Evolutionary conservation across 1,284 basidiomycete species (phyloP), one percentile per base, ranked within the genome.

Genomic region (Puccinia hordei): DNA sequence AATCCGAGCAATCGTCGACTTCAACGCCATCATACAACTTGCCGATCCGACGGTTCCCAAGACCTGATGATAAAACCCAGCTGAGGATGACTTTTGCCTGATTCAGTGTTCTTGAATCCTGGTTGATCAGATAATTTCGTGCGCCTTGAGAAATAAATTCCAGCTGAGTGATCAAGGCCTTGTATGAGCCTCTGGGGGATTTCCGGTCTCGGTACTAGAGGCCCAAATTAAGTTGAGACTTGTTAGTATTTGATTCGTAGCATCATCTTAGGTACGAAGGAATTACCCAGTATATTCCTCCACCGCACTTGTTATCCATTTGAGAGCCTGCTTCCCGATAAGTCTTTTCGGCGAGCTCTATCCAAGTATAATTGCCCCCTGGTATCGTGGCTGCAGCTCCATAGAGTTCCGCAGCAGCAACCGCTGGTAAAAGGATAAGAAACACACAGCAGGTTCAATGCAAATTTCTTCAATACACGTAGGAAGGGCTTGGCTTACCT

Each of bases 231-330:
- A 41, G 33, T n/a, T n/a, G n/a, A n/a, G n/a, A n/a, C n/a, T n/a
- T n/a, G n/a, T n/a, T n/a, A n/a, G n/a, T n/a, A n/a, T n/a, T n/a
- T n/a, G n/a, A n/a, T n/a, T n/a, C n/a, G n/a, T n/a, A n/a, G n/a
- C n/a, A n/a, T n/a, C n/a, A n/a, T n/a, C 8, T 41, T 12, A 65
- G 41, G 41, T 8, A 13, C 41, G 22, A 65, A 41, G 19, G 61
- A 38, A 24, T 17, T 55, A 79, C 77, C 77, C 77, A 79, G 44
- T 79, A 79, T 9, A 79, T 79, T 5, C 77, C 77, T 10, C 77
- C 77, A 17, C 66, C 66, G 30, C 77, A 79, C 46, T 79, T 79
- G 35, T 51, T 24, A 46, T 79, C 77, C 19, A 12, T 35, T 44
- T 79, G 66, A 1, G 55, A 24, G 41, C 15, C n/a, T 4, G 38